Percentiles rank a stretch among this genome's conserved stretches.
phyloP scores from a whole-genome alignment of 2,329 filamentous ascomycete genomes.

The Colletotrichum trifolii region DNA sequence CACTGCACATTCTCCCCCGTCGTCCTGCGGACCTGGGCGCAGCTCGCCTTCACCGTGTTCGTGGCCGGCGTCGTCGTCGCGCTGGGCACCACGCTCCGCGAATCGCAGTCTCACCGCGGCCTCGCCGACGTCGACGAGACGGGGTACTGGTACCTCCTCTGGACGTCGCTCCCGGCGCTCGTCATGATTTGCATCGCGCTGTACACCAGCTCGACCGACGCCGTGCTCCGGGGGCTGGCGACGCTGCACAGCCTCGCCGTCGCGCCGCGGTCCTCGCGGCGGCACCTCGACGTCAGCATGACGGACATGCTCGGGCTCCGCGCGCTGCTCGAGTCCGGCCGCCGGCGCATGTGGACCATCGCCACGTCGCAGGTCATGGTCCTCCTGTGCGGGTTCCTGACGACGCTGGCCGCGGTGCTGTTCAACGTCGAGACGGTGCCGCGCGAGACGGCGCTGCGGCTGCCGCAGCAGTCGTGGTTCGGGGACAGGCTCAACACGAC shows the following conservation, averaged over 20 bases:
- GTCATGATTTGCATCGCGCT: conserved; percentile 17
- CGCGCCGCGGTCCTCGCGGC: not conserved
- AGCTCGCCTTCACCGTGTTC: not conserved
- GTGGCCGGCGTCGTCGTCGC: conserved; percentile 5
- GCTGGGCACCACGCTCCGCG: conserved; percentile 2
- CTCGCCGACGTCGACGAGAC: conserved; percentile 15
- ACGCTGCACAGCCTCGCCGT: conserved; percentile 12
- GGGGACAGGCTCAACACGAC: not conserved
- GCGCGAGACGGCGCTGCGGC: not conserved
- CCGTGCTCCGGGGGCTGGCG: not conserved
- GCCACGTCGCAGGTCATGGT: conserved; percentile 3
- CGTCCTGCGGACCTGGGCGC: conserved; percentile 8
- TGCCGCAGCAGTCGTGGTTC: conserved; percentile 15
- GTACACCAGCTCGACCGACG: conserved; percentile 16
- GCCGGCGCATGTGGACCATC: conserved; percentile 3
- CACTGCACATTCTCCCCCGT: conserved; percentile 7
- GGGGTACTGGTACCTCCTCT: conserved; percentile 17
- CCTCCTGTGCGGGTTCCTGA: conserved; percentile 2
- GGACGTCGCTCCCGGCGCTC: conserved; percentile 19
- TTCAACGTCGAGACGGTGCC: conserved; percentile 11
- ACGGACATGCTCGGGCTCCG: conserved; percentile 19
- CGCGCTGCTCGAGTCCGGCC: not conserved
- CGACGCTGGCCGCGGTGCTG: conserved; percentile 12
- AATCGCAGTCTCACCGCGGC: not conserved
- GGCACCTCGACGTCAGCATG: conserved; percentile 9